Evolutionary conservation across 306 rosid genomes (phyloP), one percentile per base, ranked within the genome.

Genomic region (Clitoria ternatea): DNA sequence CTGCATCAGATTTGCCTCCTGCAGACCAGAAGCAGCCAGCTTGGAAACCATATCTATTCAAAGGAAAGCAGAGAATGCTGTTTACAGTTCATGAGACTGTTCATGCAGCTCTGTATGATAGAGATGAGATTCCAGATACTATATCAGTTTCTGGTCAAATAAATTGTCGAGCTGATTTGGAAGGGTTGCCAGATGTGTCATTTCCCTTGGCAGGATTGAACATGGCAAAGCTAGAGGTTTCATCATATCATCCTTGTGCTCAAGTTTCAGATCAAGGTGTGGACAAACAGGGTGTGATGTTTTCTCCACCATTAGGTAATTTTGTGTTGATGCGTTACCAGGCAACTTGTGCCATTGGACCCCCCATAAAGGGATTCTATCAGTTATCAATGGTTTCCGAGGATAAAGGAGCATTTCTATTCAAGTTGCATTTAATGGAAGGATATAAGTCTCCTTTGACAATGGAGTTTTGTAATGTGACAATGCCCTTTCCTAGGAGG

Each of bases 341-440:
- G 83, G 87, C 96, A 76, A 61, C 70, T 48, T 84, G 85, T 83
- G 80, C 86, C 68, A 67, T 79, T 83, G 90, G 96, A 74, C 91
- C 97, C 30, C 97, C 96, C 61, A 70, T 95, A 69, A 88, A 82
- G 78, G 97, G 96, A 70, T 91, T 95, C 80, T 91, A 87, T 80
- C 99, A 91, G 72, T 77, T 95, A 86, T 95, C 97, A 35, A 91
- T 95, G 97, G 96, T 95, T 50, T 95, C 99, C 36, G 97, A 91
- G 82, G 97, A 95, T 69, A 86, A 95, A 79, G 99, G 99, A 52
- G 99, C 97, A 45, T 95, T 95, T 82, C 82, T 95, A 68, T 95
- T 95, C 84, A 91, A 91, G 82, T 73, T 94, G 80, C 70, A 64
- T 73, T 69, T 94, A 55, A 87, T 94, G 96, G 97, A 87, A 86